phyloP scores from a whole-genome alignment of 2,329 filamentous ascomycete genomes.

The Camptophora hylomeconis region DNA sequence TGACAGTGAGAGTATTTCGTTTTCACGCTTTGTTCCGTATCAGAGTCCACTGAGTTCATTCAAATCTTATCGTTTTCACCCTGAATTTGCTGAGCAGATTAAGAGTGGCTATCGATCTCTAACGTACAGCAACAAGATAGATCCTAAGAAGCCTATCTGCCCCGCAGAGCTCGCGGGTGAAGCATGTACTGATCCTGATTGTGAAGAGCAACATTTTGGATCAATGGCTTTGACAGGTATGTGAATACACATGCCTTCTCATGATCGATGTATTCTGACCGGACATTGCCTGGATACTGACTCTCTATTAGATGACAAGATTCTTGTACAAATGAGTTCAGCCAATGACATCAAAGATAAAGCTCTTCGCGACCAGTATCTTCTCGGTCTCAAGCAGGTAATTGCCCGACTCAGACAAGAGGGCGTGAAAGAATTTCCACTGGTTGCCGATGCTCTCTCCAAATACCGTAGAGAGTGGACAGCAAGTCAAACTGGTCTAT shows the following conservation, averaged over 20 bases:
- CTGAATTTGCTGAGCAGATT: constrained; percentile 56
- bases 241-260: constrained; percentile 23
- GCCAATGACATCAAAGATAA: constrained; percentile 32
- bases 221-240: constrained; percentile 62
- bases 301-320: constrained; percentile 34
- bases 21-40: constrained; percentile 49
- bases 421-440: constrained; percentile 37
- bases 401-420: constrained; percentile 37
- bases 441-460: constrained; percentile 35
- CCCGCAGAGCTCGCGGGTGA: constrained; percentile 58
- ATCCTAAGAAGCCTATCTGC: constrained; percentile 61
- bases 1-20: constrained; percentile 4
- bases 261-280: background rate
- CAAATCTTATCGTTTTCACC: constrained; percentile 82
- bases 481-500: constrained; percentile 1
- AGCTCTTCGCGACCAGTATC: constrained; percentile 31
- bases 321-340: constrained; percentile 36
- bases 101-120: constrained; percentile 70
- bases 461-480: constrained; percentile 31
- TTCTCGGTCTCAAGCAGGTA: constrained; percentile 33
- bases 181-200: constrained; percentile 61
- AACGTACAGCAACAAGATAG: constrained; percentile 87
- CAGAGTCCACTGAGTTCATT: constrained; percentile 72
- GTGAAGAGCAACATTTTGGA: constrained; percentile 68
- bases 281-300: constrained; percentile 1